These are phyloP conservation scores for Miscanthus lutarioriparius DNA, from an alignment of 176 grass and related monocot genomes.

Conservation along the genomic window DNA sequence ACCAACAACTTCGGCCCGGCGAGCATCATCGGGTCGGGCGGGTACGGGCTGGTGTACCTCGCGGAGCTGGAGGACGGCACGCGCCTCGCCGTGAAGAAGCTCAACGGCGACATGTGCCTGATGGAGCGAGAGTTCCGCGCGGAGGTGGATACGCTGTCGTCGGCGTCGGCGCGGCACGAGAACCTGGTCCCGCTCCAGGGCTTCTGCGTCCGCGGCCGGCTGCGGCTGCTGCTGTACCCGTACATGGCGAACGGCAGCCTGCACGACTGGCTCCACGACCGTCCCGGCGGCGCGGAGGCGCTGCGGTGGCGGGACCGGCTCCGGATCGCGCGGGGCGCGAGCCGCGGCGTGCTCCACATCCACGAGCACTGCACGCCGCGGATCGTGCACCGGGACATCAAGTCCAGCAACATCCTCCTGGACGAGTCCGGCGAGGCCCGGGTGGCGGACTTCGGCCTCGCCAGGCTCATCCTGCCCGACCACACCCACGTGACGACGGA, in stretches of 20 bases:
- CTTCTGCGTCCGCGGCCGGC: slow-evolving; percentile 48
- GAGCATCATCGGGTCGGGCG: slow-evolving; percentile 47
- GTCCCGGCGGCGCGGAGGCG: neutral
- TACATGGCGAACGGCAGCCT: slow-evolving; percentile 74
- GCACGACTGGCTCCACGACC: slow-evolving; percentile 52
- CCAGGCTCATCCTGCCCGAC: slow-evolving; percentile 42
- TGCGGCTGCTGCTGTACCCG: slow-evolving; percentile 52
- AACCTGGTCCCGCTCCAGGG: slow-evolving; percentile 60
- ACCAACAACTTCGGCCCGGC: slow-evolving; percentile 46
- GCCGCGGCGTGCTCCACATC: slow-evolving; percentile 59
- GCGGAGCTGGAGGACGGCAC: slow-evolving; percentile 44
- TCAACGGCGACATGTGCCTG: slow-evolving; percentile 57
- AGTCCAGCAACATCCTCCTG: slow-evolving; percentile 88
- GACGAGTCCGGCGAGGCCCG: slow-evolving; percentile 48
- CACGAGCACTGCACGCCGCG: slow-evolving; percentile 54
- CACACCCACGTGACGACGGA: slow-evolving; percentile 59
- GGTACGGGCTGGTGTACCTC: slow-evolving; percentile 52
- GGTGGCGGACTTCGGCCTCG: slow-evolving; percentile 60
- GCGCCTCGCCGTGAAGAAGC: slow-evolving; percentile 56
- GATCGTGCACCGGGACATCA: slow-evolving; percentile 85
- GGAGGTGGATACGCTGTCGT: slow-evolving; percentile 51
- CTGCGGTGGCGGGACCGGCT: slow-evolving; percentile 39
- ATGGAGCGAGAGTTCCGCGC: slow-evolving; percentile 57
- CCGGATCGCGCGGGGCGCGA: slow-evolving; percentile 38
- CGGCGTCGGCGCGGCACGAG: slow-evolving; percentile 38